Evolutionary conservation across 129 eudicot species (phyloP), one percentile per base, ranked within the genome.

Genomic region (Tagetes patula): DNA sequence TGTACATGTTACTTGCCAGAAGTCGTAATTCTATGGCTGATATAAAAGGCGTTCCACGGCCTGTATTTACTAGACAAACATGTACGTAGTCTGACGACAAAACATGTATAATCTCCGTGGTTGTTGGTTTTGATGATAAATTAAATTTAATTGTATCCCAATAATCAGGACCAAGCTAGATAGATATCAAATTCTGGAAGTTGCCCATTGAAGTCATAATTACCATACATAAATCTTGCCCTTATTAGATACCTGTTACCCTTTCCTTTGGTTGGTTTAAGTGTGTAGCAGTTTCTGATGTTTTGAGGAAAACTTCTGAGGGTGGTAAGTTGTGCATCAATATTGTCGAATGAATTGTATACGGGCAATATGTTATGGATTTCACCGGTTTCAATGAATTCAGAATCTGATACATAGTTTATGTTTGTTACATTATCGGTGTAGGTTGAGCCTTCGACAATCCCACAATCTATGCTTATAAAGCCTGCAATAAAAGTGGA

Each of bases 391-490:
- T 74, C 71, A n/a, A 79, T 61, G 65, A 81, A 82, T 27, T 33
- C 67, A 12, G 71, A 65, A 49, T 88, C 90, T 1, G 83, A 70
- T 8, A 5, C 70, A 39, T 78, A 88, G 38, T 66, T 14, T 11
- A 87, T 11, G 4, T 59, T 54, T 0, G 84, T 85, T 1, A 0
- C 9, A 2, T 10, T 13, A n/a, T 83, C 88, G 1, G 70, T 85
- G 48, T 85, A 85, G 73, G 71, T 53, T 33, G 69, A 72, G 33
- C 70, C 81, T 70, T 77, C 46, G 0, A 33, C 49, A 33, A 76
- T 41, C 34, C 94, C 94, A 83, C 94, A 88, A 40, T 88, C 94
- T 64, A 88, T 75, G 86, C 90, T 88, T 72, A 78, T 46, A 70
- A 88, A 88, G 10, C 87, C 94, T 88, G 30, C 6, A 13, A 50